These are phyloP conservation scores for Spathaspora gorwiae DNA, from an alignment of 805 yeast species.

Conservation along the genomic window DNA sequence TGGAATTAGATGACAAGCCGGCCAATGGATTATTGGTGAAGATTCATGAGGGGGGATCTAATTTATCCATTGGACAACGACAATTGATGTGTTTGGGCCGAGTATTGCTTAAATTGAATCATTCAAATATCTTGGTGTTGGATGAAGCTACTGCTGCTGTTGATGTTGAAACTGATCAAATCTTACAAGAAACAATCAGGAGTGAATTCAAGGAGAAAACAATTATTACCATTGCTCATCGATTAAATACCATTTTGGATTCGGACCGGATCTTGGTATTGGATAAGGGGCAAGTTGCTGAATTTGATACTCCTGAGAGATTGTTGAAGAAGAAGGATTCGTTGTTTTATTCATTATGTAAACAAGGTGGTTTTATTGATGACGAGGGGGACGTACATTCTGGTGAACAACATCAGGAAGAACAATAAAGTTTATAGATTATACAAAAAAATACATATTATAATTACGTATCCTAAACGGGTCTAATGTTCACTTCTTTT, in stretches of 20 bases:
- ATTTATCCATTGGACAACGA: conserved; percentile 51
- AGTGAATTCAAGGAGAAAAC: conserved; percentile 71
- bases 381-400: conserved; percentile 2
- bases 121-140: conserved; percentile 55
- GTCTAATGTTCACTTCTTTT: conserved; percentile 59
- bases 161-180: conserved; percentile 77
- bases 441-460: too few relatives aligned
- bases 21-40: conserved; percentile 28
- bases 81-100: conserved; percentile 73
- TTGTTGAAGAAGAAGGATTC: conserved; percentile 64
- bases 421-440: too few relatives aligned
- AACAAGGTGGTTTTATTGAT: conserved; percentile 67
- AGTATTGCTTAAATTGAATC: conserved; percentile 62
- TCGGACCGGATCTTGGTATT: conserved; percentile 73
- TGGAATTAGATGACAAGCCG: conserved; percentile 22
- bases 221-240: conserved; percentile 79
- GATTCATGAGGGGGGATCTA: conserved; percentile 42
- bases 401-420: too few relatives aligned
- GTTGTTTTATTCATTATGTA: conserved; percentile 73
- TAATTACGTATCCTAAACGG: too few relatives aligned
- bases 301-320: conserved; percentile 67
- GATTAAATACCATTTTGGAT: conserved; percentile 78
- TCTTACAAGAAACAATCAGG: conserved; percentile 75
- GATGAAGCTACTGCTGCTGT: conserved; percentile 92
- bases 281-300: conserved; percentile 71